These are phyloP conservation scores for Clavispora asparagi DNA, from an alignment of 805 yeast genomes.

Conservation along the genomic window DNA sequence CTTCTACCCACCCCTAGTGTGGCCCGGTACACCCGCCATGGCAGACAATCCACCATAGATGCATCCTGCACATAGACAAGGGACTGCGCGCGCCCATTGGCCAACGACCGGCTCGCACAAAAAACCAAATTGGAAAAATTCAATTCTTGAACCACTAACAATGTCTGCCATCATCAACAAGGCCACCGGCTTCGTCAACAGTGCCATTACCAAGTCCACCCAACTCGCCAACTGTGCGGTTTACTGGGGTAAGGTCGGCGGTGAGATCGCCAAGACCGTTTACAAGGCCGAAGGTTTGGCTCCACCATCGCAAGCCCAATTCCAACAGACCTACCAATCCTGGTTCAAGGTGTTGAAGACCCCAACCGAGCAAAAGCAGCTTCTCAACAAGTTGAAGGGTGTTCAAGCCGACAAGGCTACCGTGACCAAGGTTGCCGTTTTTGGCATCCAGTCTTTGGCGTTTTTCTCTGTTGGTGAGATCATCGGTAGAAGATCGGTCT, in stretches of 20 bases:
- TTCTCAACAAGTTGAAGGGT: constrained; percentile 34
- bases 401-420: constrained; percentile 46
- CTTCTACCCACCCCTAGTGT: no score
- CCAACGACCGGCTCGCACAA: constrained; percentile 3
- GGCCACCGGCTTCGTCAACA: constrained; percentile 35
- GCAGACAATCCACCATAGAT: no score
- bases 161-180: constrained; percentile 42
- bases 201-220: constrained; percentile 31
- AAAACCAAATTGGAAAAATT: constrained; percentile 4
- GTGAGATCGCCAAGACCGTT: constrained; percentile 66
- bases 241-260: constrained; percentile 75
- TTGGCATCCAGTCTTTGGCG: constrained; percentile 80
- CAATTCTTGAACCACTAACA: constrained; percentile 7
- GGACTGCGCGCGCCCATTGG: constrained; percentile 1
- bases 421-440: constrained; percentile 63
- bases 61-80: constrained; percentile 3
- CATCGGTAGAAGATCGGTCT: constrained; percentile 89
- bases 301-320: constrained; percentile 77
- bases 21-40: no score
- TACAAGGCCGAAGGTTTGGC: constrained; percentile 90
- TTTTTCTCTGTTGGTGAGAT: constrained; percentile 93
- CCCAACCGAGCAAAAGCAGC: constrained; percentile 54
- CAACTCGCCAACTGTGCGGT: constrained; percentile 49
- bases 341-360: constrained; percentile 33
- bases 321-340: constrained; percentile 65